phyloP scores from a whole-genome alignment of 257 asterid genomes.

The Salvia splendens region DNA sequence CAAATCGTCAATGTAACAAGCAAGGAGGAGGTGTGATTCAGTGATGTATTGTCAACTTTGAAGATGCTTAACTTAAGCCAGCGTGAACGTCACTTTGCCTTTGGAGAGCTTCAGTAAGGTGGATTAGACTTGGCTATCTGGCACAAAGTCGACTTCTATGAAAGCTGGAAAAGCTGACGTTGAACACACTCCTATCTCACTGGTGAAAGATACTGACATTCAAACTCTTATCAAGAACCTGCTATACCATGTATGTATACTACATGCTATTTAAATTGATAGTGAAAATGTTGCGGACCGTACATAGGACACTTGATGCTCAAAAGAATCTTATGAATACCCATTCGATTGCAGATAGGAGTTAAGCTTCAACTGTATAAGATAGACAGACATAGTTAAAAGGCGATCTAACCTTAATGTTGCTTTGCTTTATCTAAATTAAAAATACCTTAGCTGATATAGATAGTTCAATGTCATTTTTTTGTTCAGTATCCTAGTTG shows the following conservation, averaged over 20 bases:
- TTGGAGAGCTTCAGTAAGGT: slow-evolving; percentile 6
- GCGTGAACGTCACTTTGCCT: slow-evolving; percentile 3
- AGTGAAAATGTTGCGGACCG: slow-evolving; percentile 16
- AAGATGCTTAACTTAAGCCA: slow-evolving; percentile 26
- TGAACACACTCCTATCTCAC: slow-evolving; percentile 14
- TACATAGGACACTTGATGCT: background rate
- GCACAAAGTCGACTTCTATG: background rate
- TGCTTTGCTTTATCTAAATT: background rate
- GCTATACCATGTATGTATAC: slow-evolving; percentile 16
- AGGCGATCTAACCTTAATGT: background rate
- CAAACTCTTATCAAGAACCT: slow-evolving; percentile 8
- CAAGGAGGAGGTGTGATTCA: slow-evolving; percentile 20
- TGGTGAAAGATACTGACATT: slow-evolving; percentile 13
- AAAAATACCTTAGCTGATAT: background rate
- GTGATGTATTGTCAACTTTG: slow-evolving; percentile 7
- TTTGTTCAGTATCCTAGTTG: background rate
- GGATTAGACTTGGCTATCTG: background rate
- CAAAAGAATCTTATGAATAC: background rate
- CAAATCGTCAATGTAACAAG: slow-evolving; percentile 33
- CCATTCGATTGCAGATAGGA: background rate
- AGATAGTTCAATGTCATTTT: background rate
- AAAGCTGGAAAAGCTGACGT: slow-evolving; percentile 24
- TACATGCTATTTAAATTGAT: slow-evolving; percentile 15
- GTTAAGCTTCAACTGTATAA: slow-evolving; percentile 6
- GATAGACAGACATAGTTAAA: background rate